These are phyloP conservation scores for Chaetomiaceae sp. DNA, from an alignment of 2,329 filamentous ascomycete genomes.

Conservation along the genomic window DNA sequence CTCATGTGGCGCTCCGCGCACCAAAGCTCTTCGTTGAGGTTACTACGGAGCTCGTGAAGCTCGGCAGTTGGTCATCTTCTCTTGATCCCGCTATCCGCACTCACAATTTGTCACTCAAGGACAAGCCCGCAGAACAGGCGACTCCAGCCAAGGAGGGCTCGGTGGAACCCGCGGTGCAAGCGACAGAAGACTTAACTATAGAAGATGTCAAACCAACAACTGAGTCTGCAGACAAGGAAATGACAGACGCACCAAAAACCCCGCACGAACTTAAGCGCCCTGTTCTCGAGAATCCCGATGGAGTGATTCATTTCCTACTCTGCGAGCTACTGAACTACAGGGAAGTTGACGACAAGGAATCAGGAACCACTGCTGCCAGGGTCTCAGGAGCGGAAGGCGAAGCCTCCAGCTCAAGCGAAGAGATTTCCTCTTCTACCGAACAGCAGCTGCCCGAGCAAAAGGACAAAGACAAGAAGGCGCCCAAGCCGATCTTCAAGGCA, in stretches of 20 bases:
- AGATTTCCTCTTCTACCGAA: conserved; percentile 24
- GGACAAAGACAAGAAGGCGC: conserved; percentile 56
- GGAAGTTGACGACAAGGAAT: conserved; percentile 83
- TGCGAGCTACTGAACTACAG: conserved; percentile 89
- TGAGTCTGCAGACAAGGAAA: conserved; percentile 55
- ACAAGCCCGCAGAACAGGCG: conserved; percentile 28
- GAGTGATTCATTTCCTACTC: conserved; percentile 90
- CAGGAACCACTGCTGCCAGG: conserved; percentile 38
- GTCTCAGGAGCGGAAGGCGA: conserved; percentile 38
- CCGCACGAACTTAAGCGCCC: conserved; percentile 70
- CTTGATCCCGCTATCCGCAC: conserved; percentile 30
- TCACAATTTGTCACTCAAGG: conserved; percentile 42
- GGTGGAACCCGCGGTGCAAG: conserved; percentile 43
- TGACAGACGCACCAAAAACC: conserved; percentile 61
- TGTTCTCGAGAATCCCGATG: conserved; percentile 85
- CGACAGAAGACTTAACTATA: conserved; percentile 44
- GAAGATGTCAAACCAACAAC: conserved; percentile 58
- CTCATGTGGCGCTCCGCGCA: conserved; percentile 73
- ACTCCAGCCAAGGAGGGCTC: conserved; percentile 34
- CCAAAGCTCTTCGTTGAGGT: conserved; percentile 84
- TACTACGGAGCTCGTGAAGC: conserved; percentile 76
- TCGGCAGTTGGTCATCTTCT: conserved; percentile 54
- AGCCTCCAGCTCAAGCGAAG: conserved; percentile 33
- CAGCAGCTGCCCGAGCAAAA: conserved; percentile 32
- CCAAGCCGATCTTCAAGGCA: conserved; percentile 77